Evolutionary conservation across 331 rosid species (phyloP).

Genomic region (Arachis monticola): DNA sequence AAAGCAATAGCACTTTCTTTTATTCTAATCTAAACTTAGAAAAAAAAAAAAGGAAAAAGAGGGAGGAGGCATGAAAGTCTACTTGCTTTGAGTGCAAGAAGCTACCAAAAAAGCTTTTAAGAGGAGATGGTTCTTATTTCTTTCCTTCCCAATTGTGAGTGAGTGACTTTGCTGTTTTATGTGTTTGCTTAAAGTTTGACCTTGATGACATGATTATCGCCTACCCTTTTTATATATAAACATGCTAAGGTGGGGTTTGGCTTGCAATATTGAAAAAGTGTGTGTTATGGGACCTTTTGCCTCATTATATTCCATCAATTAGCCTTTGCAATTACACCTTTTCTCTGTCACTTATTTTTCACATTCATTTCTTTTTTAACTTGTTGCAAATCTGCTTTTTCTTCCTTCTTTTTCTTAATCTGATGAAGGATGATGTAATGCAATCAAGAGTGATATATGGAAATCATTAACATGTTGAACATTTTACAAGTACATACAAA

Average conservation of each 20-base stretch:
- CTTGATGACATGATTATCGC: slow-evolving; percentile 75
- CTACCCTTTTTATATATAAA: slow-evolving; percentile 40
- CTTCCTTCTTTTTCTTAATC: slow-evolving; percentile 32
- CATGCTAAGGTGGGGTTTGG: slow-evolving; percentile 63
- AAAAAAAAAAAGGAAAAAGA: not conserved
- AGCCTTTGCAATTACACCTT: slow-evolving; percentile 53
- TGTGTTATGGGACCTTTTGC: slow-evolving; percentile 60
- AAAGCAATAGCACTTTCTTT: slow-evolving; percentile 70
- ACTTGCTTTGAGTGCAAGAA: slow-evolving; percentile 98
- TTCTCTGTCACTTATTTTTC: slow-evolving; percentile 43
- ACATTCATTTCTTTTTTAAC: slow-evolving; percentile 18
- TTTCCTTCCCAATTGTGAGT: slow-evolving; percentile 61
- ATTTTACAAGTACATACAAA: not conserved
- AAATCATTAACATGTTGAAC: slow-evolving; percentile 13
- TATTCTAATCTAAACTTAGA: slow-evolving; percentile 63
- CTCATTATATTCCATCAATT: slow-evolving; percentile 80
- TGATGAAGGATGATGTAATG: not conserved
- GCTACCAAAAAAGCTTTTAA: slow-evolving; percentile 78
- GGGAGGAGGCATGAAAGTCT: slow-evolving; percentile 64
- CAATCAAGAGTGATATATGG: not conserved
- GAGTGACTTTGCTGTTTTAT: slow-evolving; percentile 50
- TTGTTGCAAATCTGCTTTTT: slow-evolving; percentile 36
- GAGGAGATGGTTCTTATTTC: slow-evolving; percentile 50
- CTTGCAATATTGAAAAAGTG: slow-evolving; percentile 67
- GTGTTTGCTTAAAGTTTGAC: slow-evolving; percentile 92